These are phyloP conservation scores for Kingdonia uniflora DNA, from an alignment of 164 flowering plant genomes.

Conservation along the genomic window DNA sequence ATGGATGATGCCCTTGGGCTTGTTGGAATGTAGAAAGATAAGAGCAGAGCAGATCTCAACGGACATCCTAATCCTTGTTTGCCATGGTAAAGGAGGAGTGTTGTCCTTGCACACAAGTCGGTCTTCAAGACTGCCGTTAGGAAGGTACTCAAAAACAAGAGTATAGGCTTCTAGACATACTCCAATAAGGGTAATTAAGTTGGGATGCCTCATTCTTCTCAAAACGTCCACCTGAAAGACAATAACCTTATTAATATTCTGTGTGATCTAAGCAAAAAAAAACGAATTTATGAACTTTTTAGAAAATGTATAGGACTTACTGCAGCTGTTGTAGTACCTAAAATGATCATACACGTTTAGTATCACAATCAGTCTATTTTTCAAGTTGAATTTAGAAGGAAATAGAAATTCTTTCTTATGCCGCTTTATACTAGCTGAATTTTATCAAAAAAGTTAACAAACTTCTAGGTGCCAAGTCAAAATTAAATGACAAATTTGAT, in stretches of 20 bases:
- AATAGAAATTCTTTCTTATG: no score
- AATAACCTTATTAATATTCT: conserved; percentile 1
- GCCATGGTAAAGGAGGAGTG: conserved; percentile 73
- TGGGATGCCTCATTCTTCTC: conserved; percentile 79
- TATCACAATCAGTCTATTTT: no score
- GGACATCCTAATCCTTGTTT: conserved; percentile 62
- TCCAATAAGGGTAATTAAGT: conserved; percentile 75
- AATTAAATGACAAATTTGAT: no score
- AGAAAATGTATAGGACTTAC: no score
- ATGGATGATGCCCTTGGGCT: conserved; percentile 58
- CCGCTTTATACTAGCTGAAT: no score
- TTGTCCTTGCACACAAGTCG: conserved; percentile 66
- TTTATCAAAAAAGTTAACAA: no score
- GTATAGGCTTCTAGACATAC: conserved; percentile 69
- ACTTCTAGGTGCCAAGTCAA: no score
- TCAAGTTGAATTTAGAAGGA: no score
- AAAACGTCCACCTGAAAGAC: conserved; percentile 59
- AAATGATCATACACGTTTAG: no score
- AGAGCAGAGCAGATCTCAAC: conserved; percentile 74
- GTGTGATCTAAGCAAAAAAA: no score
- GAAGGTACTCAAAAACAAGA: conserved; percentile 74
- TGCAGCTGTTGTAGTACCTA: no score
- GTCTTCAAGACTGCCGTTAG: conserved; percentile 87
- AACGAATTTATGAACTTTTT: no score
- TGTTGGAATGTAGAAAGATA: conserved; percentile 63